These are phyloP conservation scores for Thymus quinquecostatus DNA, from an alignment of 257 asterid species.

Conservation along the genomic window DNA sequence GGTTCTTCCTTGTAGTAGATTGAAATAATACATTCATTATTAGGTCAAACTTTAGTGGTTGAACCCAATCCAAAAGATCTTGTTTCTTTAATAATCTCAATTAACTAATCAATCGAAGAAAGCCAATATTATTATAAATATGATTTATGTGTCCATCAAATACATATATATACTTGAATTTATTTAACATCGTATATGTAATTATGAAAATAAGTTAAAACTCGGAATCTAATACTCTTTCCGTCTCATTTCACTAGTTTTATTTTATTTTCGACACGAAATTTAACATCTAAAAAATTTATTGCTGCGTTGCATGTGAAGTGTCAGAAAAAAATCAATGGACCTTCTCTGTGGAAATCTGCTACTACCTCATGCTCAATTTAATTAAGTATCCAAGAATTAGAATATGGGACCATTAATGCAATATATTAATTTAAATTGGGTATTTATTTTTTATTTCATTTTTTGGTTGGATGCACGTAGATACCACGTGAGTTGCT, in stretches of 20 bases:
- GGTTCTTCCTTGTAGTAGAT: not conserved
- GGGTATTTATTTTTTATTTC: not conserved
- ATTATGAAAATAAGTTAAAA: no score
- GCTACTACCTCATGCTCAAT: not conserved
- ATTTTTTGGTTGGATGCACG: not conserved
- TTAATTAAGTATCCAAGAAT: not conserved
- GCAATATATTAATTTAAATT: not conserved
- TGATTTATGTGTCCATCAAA: not conserved
- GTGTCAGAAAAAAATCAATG: conserved; percentile 22
- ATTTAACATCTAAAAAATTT: not conserved
- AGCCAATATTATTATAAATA: not conserved
- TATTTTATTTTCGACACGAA: no score
- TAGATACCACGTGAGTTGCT: conserved; percentile 6
- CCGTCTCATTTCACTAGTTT: no score
- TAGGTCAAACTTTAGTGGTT: not conserved
- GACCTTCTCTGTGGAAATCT: not conserved
- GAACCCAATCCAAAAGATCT: not conserved
- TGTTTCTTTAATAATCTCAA: not conserved
- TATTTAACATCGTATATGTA: not conserved
- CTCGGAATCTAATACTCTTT: no score
- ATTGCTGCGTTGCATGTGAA: conserved; percentile 7
- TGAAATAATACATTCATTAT: not conserved
- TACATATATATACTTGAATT: not conserved
- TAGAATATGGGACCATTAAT: not conserved
- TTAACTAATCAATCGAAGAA: not conserved